Percentiles rank a stretch among this genome's conserved stretches.
Evolutionary conservation across 2,329 filamentous ascomycete genomes (phyloP).

Genomic region (Aspergillus bombycis): DNA sequence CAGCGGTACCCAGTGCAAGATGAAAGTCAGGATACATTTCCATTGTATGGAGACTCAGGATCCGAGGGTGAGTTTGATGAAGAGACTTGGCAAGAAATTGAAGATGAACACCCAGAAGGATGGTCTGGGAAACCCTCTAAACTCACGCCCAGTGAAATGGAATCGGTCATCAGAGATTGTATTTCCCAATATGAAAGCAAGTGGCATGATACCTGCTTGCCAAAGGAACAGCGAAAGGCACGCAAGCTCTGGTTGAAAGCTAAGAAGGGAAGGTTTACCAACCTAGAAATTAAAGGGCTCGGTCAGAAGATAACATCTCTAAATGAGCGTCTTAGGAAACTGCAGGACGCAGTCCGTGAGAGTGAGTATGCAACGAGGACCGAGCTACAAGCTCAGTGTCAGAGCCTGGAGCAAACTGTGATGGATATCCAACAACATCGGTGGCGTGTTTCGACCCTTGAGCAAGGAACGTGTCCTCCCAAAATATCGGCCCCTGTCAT

Average conservation of each 20-base stretch:
- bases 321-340: constrained; percentile 58
- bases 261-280: constrained; percentile 45
- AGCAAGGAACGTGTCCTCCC: constrained; percentile 34
- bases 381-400: constrained; percentile 60
- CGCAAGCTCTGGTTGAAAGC: constrained; percentile 64
- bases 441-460: constrained; percentile 51
- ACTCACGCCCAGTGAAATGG: constrained; percentile 53
- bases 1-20: constrained; percentile 47
- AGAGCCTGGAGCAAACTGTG: constrained; percentile 66
- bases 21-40: constrained; percentile 50
- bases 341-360: constrained; percentile 56
- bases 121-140: constrained; percentile 28
- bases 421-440: constrained; percentile 54
- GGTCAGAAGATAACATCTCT: constrained; percentile 48
- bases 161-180: constrained; percentile 56
- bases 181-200: constrained; percentile 54
- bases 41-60: constrained; percentile 60
- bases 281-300: constrained; percentile 50
- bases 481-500: constrained; percentile 24
- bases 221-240: constrained; percentile 60
- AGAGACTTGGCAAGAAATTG: constrained; percentile 64
- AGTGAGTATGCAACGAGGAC: constrained; percentile 56
- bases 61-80: constrained; percentile 59
- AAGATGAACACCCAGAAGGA: constrained; percentile 50
- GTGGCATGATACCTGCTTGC: constrained; percentile 65